Evolutionary conservation across 1,284 basidiomycete genomes (phyloP).

Genomic region (Ceratobasidium sp.): DNA sequence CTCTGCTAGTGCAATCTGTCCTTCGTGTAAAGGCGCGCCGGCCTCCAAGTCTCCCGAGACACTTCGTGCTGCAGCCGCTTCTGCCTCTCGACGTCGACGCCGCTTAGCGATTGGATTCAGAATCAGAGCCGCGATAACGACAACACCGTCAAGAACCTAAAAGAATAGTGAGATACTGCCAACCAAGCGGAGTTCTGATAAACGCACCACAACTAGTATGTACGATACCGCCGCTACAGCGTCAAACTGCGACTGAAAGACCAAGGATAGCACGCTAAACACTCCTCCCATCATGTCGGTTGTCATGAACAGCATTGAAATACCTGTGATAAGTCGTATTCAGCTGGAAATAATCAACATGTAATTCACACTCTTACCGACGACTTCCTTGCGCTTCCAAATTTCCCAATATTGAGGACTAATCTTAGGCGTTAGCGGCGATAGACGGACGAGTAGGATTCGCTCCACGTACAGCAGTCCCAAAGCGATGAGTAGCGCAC

Average conservation of each 20-base stretch:
- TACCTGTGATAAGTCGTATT: constrained; percentile 49
- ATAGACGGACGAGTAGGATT: background rate
- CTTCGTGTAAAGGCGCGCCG: constrained; percentile 14
- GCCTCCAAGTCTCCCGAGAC: constrained; percentile 3
- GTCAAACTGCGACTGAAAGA: constrained; percentile 74
- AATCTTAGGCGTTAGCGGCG: background rate
- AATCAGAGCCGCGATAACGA: constrained; percentile 67
- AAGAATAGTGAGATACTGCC: constrained; percentile 6
- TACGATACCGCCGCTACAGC: constrained; percentile 72
- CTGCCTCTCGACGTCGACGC: constrained; percentile 52
- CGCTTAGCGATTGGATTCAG: constrained; percentile 65
- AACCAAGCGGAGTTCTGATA: constrained; percentile 12
- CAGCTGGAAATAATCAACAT: background rate
- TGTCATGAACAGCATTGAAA: constrained; percentile 75
- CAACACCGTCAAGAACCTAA: constrained; percentile 67
- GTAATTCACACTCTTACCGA: constrained; percentile 56
- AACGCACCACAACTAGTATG: constrained; percentile 66
- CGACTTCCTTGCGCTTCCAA: constrained; percentile 71
- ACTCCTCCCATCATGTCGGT: constrained; percentile 79
- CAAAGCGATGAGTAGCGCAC: constrained; percentile 67
- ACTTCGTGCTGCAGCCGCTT: constrained; percentile 9
- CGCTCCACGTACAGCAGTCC: constrained; percentile 65
- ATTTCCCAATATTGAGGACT: constrained; percentile 72
- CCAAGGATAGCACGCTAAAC: constrained; percentile 75
- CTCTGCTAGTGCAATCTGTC: constrained; percentile 23